A percentile compares a stretch with the other conserved stretches of the same genome.
Evolutionary conservation across 768 basidiomycete genomes (phyloP).

Genomic region (Naganishia vishniacii): DNA sequence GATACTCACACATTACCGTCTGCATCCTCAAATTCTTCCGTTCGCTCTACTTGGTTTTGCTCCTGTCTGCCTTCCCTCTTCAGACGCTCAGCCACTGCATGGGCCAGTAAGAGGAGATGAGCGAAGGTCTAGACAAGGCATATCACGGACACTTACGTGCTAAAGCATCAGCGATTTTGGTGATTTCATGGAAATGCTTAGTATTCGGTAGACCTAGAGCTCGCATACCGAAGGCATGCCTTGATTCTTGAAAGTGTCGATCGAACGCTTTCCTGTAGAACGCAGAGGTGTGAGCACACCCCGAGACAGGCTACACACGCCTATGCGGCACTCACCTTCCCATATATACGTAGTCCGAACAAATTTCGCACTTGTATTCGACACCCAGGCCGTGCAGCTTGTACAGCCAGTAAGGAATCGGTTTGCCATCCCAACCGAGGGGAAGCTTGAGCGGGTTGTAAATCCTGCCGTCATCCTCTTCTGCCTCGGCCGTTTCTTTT

Average conservation of each 20-base stretch:
- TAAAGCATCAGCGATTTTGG: constrained; percentile 90
- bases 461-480: constrained; percentile 91
- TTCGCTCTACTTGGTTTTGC: constrained; percentile 84
- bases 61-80: constrained; percentile 95
- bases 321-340: constrained; percentile 59
- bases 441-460: constrained; percentile 98
- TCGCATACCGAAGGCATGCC: constrained; percentile 97
- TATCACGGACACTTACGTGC: constrained; percentile 60
- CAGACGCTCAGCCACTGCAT: constrained; percentile 85
- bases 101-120: background rate
- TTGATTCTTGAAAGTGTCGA: constrained; percentile 62
- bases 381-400: constrained; percentile 98
- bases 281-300: background rate
- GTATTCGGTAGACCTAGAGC: constrained; percentile 95
- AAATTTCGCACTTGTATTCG: constrained; percentile 95
- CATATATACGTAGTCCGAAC: constrained; percentile 94
- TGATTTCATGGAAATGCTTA: constrained; percentile 98
- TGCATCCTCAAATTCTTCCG: constrained; percentile 96
- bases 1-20: constrained; percentile 74
- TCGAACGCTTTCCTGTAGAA: constrained; percentile 41
- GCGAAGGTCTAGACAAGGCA: background rate
- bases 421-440: constrained; percentile 96
- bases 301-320: background rate
- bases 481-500: constrained; percentile 54
- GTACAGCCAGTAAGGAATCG: constrained; percentile 97